Evolutionary conservation across 257 asterid species (phyloP).

Genomic region (Osmanthus fragrans): DNA sequence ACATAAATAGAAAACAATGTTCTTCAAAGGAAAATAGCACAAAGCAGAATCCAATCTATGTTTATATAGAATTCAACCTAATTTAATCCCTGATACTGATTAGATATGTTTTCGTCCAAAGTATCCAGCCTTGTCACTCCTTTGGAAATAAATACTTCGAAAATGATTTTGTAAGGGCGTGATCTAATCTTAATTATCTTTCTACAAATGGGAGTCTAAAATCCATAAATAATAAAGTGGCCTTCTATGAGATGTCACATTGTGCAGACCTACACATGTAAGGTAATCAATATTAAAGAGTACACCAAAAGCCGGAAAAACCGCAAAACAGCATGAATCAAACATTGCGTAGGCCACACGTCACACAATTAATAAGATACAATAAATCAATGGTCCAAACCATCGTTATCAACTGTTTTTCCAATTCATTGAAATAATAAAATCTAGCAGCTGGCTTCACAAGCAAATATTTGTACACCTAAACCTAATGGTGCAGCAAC

Average conservation of each 20-base stretch:
- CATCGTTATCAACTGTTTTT: background rate
- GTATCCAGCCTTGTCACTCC: background rate
- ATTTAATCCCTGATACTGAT: background rate
- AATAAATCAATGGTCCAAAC: background rate
- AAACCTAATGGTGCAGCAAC: background rate
- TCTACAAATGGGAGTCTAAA: background rate
- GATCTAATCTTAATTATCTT: background rate
- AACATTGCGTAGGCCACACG: background rate
- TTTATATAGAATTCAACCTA: background rate
- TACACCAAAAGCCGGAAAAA: background rate
- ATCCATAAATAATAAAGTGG: background rate
- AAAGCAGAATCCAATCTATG: background rate
- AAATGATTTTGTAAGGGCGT: background rate
- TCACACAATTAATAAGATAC: background rate
- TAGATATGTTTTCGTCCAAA: background rate
- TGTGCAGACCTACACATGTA: background rate
- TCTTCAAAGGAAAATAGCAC: background rate
- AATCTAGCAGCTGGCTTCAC: background rate
- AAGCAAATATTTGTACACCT: background rate
- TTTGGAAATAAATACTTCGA: background rate
- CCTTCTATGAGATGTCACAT: background rate
- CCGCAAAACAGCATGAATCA: background rate
- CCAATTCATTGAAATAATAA: background rate
- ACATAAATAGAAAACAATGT: background rate
- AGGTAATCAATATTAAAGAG: background rate